Percentiles rank a stretch among this genome's conserved stretches.
Evolutionary conservation across 768 basidiomycete genomes (phyloP).

Genomic region (Artomyces pyxidatus): DNA sequence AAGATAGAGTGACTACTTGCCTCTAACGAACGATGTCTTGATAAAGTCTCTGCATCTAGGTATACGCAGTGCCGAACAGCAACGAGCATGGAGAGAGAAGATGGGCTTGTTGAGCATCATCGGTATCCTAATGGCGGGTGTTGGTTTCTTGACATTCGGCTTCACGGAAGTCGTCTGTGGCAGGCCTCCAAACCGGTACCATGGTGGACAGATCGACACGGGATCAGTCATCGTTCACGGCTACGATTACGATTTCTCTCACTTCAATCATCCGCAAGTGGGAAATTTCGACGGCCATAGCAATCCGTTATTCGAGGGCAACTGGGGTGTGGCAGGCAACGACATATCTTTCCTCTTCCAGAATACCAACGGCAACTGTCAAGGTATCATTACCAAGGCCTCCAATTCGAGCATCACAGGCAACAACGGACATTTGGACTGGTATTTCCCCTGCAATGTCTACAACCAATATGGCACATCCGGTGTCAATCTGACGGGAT

Average conservation of each 20-base stretch:
- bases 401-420: conserved; percentile 63
- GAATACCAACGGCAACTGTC: conserved; percentile 78
- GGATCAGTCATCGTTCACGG: conserved; percentile 91
- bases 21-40: background rate
- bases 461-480: conserved; percentile 62
- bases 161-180: conserved; percentile 95
- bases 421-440: conserved; percentile 56
- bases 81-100: conserved; percentile 98
- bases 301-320: conserved; percentile 76
- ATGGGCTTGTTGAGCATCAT: conserved; percentile 87
- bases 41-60: conserved; percentile 37
- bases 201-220: conserved; percentile 67
- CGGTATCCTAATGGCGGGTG: conserved; percentile 75
- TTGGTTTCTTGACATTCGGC: conserved; percentile 98
- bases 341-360: conserved; percentile 96
- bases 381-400: conserved; percentile 66
- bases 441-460: conserved; percentile 98
- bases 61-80: conserved; percentile 83
- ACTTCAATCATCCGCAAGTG: conserved; percentile 76
- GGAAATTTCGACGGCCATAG: conserved; percentile 68
- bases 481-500: conserved; percentile 60
- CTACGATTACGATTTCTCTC: conserved; percentile 84
- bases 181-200: conserved; percentile 74
- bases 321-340: conserved; percentile 74
- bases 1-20: conserved; percentile 18